Evolutionary conservation across 208 protist genomes (phyloP).

Genomic region (Acanthamoeba castellanii): DNA sequence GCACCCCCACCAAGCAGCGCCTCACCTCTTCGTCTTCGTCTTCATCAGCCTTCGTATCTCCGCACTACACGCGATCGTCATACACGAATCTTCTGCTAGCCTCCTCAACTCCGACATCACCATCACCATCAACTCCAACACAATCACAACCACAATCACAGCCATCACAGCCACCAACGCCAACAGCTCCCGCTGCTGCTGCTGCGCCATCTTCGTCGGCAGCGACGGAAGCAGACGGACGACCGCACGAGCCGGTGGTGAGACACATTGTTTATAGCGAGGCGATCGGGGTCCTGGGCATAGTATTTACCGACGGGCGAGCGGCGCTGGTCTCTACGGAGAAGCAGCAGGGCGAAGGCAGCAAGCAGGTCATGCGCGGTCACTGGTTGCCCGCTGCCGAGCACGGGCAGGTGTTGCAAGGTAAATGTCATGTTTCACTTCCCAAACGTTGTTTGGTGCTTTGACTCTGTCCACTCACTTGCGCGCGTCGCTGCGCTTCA

Average conservation of each 20-base stretch:
- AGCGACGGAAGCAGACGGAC: neutral
- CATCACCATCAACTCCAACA: too few species aligned
- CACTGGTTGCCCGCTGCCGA: constrained; percentile 4
- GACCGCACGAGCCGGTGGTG: neutral
- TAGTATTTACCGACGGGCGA: neutral
- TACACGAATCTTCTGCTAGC: neutral
- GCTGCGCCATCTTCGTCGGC: neutral
- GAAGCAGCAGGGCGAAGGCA: constrained; percentile 2
- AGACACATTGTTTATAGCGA: constrained; percentile 1
- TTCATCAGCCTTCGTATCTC: neutral
- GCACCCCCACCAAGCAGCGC: neutral
- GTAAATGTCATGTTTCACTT: neutral
- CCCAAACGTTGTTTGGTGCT: too few species aligned
- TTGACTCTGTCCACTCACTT: too few species aligned
- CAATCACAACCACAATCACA: neutral
- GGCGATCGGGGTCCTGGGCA: neutral
- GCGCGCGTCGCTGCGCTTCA: neutral
- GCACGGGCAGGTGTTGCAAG: neutral
- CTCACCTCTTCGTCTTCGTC: neutral
- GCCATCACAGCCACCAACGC: neutral
- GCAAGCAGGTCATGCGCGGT: constrained; percentile 42
- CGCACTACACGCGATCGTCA: neutral
- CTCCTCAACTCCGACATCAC: neutral
- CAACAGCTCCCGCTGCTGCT: neutral
- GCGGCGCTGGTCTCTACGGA: constrained; percentile 3